These are phyloP conservation scores for Gentiana straminea DNA, from an alignment of 257 asterid species.

Conservation along the genomic window DNA sequence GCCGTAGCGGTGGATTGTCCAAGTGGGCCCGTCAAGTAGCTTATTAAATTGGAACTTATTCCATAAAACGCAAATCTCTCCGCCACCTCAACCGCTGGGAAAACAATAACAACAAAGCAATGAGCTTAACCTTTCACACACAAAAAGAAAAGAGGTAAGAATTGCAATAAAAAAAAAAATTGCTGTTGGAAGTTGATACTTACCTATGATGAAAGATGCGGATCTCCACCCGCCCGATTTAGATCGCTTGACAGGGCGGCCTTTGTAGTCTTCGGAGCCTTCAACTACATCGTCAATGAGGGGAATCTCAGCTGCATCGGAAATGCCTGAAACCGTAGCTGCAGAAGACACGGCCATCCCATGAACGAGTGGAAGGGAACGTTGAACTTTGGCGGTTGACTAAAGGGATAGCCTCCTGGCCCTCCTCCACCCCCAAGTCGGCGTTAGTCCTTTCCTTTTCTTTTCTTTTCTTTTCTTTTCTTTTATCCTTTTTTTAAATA, in stretches of 20 bases:
- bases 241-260: slow-evolving; percentile 3
- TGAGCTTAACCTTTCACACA: too few species aligned
- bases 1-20: slow-evolving; percentile 34
- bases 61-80: slow-evolving; percentile 33
- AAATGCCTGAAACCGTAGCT: background rate
- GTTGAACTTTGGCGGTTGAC: too few species aligned
- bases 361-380: too few species aligned
- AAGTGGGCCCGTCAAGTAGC: slow-evolving; percentile 34
- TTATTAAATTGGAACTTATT: slow-evolving; percentile 25
- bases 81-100: slow-evolving; percentile 29
- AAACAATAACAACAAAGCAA: background rate
- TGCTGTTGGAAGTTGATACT: background rate
- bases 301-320: background rate
- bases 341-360: background rate
- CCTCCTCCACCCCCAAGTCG: too few species aligned
- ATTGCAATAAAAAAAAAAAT: too few species aligned
- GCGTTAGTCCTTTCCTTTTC: too few species aligned
- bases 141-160: background rate
- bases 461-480: too few species aligned
- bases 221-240: slow-evolving; percentile 15
- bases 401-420: too few species aligned
- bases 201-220: slow-evolving; percentile 18
- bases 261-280: slow-evolving; percentile 10
- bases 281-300: slow-evolving; percentile 2
- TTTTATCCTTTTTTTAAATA: too few species aligned